Evolutionary conservation across 495 filamentous ascomycete species (phyloP).

Genomic region (Glarea lozoyensis): DNA sequence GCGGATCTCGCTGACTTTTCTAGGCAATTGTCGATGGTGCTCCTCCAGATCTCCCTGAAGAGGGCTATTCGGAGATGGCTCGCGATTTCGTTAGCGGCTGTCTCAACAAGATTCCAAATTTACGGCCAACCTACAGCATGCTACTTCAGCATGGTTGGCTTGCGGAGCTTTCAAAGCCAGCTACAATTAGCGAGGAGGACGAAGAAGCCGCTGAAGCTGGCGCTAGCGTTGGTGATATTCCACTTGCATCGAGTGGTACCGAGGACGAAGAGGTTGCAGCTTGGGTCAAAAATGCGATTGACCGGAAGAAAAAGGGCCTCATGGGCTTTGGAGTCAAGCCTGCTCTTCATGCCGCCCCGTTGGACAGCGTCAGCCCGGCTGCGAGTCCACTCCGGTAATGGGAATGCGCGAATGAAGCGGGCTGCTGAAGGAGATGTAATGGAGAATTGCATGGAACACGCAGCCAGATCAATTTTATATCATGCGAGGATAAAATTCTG

Average conservation of each 20-base stretch:
- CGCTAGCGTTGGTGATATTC: conserved; percentile 20
- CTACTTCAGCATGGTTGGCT: conserved; percentile 88
- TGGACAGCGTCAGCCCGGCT: conserved; percentile 47
- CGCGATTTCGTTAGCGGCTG: conserved; percentile 83
- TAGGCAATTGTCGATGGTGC: conserved; percentile 97
- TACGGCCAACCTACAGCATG: conserved; percentile 84
- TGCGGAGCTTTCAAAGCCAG: conserved; percentile 67
- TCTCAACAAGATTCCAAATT: conserved; percentile 84
- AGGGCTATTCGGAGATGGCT: conserved; percentile 69
- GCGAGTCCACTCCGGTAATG: conserved; percentile 5
- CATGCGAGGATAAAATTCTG: too few species aligned
- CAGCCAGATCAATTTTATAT: too few species aligned
- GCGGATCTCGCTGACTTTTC: conserved; percentile 11
- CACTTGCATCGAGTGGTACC: conserved; percentile 36
- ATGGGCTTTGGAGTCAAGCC: conserved; percentile 45
- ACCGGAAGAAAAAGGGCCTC: conserved; percentile 45
- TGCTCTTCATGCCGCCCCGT: conserved; percentile 68
- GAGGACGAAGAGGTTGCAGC: conserved; percentile 64
- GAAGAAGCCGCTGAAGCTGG: conserved; percentile 42
- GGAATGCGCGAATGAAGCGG: background rate
- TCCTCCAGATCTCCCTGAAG: conserved; percentile 71
- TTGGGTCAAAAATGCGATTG: conserved; percentile 73
- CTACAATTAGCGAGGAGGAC: conserved; percentile 67
- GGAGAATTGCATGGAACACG: background rate
- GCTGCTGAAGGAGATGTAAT: background rate